These are phyloP conservation scores for Pleurotus tuber-regium DNA, from an alignment of 768 basidiomycete genomes.

Conservation along the genomic window DNA sequence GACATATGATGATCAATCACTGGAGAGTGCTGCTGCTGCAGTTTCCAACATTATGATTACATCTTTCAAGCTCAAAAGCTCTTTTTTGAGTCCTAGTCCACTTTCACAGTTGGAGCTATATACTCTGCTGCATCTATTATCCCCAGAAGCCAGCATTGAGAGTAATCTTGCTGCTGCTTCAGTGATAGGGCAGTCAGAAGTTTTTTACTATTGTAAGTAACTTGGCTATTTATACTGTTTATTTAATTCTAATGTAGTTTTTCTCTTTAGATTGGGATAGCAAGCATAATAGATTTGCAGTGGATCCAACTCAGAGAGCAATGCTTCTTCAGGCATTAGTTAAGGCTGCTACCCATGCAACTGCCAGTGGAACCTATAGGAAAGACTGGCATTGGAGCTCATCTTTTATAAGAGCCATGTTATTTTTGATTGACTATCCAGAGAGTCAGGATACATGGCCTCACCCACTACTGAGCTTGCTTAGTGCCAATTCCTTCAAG, in stretches of 20 bases:
- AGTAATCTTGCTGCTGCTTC: conserved; percentile 1
- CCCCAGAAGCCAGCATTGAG: conserved; percentile 6
- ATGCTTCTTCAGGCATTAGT: neutral
- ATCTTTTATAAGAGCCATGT: conserved; percentile 3
- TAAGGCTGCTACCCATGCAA: neutral
- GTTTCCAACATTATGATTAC: conserved; percentile 8
- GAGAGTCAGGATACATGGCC: conserved; percentile 3
- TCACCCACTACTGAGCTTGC: conserved; percentile 1
- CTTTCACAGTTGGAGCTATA: conserved; percentile 4
- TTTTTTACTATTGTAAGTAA: conserved; percentile 5
- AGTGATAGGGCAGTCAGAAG: neutral
- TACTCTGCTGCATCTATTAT: conserved; percentile 5
- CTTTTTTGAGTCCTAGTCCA: neutral
- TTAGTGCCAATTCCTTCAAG: conserved; percentile 5
- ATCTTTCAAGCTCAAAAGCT: conserved; percentile 1
- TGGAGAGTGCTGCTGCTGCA: conserved; percentile 13
- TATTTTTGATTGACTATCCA: conserved; percentile 1
- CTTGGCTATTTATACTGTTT: too few species aligned
- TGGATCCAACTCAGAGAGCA: conserved; percentile 1
- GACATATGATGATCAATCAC: conserved; percentile 10
- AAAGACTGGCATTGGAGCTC: neutral
- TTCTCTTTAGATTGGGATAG: neutral
- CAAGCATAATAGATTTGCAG: neutral
- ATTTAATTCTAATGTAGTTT: neutral
- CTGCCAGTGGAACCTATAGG: neutral